Percentiles rank a stretch among this genome's conserved stretches.
phyloP scores from a whole-genome alignment of 2,329 filamentous ascomycete genomes.

The Ceratocystis huliohia region DNA sequence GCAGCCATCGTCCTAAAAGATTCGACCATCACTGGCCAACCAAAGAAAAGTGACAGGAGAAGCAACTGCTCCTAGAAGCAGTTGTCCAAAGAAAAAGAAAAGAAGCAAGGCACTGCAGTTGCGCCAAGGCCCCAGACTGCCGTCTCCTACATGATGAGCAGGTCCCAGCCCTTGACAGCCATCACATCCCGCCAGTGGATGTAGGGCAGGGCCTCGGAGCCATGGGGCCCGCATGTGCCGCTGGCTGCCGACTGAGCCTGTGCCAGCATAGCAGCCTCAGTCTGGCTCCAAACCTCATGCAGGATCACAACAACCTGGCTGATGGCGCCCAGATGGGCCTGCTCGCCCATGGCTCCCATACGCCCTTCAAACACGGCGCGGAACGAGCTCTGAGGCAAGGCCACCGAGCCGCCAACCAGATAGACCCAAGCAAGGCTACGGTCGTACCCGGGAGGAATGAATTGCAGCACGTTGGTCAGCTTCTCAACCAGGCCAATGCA shows the following conservation, averaged over 20 bases:
- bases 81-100: constrained; percentile 21
- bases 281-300: constrained; percentile 72
- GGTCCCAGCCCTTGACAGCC: constrained; percentile 83
- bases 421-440: constrained; percentile 88
- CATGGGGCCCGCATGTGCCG: constrained; percentile 27
- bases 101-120: constrained; percentile 16
- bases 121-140: constrained; percentile 20
- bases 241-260: constrained; percentile 29
- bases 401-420: constrained; percentile 71
- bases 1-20: not conserved
- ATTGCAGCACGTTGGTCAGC: constrained; percentile 62
- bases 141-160: constrained; percentile 61
- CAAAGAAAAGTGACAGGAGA: not conserved
- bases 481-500: constrained; percentile 67
- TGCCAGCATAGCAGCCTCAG: constrained; percentile 40
- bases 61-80: not conserved
- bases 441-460: constrained; percentile 81
- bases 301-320: constrained; percentile 69
- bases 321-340: constrained; percentile 71
- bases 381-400: constrained; percentile 59
- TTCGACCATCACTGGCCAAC: not conserved
- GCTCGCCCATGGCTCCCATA: constrained; percentile 58
- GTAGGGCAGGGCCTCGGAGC: constrained; percentile 41
- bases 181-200: constrained; percentile 94
- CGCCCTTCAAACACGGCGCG: constrained; percentile 67